A percentile compares a stretch with the other conserved stretches of the same genome.
Evolutionary conservation across 1,284 basidiomycete genomes (phyloP).

Genomic region (Cystobasidium slooffiae): DNA sequence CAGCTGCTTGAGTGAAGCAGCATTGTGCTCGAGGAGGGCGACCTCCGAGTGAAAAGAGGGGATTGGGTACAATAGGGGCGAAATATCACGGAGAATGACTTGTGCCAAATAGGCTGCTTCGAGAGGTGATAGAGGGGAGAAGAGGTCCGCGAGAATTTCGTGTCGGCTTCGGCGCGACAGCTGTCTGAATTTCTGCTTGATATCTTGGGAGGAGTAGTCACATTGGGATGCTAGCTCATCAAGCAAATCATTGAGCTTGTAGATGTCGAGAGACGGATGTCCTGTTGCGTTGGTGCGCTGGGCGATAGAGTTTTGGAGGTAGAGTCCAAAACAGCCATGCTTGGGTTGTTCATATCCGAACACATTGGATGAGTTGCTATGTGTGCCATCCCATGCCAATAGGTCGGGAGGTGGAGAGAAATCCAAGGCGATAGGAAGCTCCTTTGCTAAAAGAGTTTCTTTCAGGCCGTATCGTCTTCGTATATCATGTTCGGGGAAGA

Average conservation of each 20-base stretch:
- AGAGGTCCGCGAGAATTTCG: conserved; percentile 64
- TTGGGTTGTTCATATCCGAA: conserved; percentile 47
- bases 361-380: no score
- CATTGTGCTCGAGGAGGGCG: conserved; percentile 65
- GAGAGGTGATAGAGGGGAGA: conserved; percentile 63
- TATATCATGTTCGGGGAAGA: conserved; percentile 80
- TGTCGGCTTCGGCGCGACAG: conserved; percentile 55
- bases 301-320: conserved; percentile 58
- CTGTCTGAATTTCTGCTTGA: conserved; percentile 41
- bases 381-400: neutral
- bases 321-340: conserved; percentile 70
- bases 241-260: conserved; percentile 67
- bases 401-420: conserved; percentile 53
- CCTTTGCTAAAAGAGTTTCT: conserved; percentile 67
- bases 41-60: conserved; percentile 56
- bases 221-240: conserved; percentile 73
- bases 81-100: conserved; percentile 80
- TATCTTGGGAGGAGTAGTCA: conserved; percentile 63
- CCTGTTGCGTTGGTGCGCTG: conserved; percentile 28
- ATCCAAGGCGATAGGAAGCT: conserved; percentile 64
- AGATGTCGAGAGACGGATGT: conserved; percentile 52
- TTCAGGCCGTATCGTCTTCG: conserved; percentile 73
- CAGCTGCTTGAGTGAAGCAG: conserved; percentile 64
- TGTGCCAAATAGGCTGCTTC: conserved; percentile 73
- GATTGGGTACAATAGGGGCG: conserved; percentile 73